Evolutionary conservation across 768 basidiomycete genomes (phyloP).

Genomic region (Boletus huronensis): DNA sequence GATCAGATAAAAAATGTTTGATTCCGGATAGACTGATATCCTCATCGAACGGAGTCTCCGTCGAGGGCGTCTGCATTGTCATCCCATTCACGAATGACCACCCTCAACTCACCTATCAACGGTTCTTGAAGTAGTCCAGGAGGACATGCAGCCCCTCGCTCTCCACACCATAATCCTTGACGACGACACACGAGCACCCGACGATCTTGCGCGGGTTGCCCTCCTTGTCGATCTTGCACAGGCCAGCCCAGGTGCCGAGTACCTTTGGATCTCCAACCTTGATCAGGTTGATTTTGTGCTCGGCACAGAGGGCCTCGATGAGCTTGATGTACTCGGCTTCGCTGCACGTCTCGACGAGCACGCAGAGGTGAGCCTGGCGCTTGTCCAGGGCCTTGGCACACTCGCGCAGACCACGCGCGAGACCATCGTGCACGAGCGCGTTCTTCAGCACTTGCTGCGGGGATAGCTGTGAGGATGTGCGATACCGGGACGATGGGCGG

Average conservation of each 20-base stretch:
- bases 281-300: constrained; percentile 99
- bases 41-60: constrained; percentile 67
- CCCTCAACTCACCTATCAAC: constrained; percentile 45
- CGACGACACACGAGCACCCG: constrained; percentile 90
- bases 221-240: constrained; percentile 99
- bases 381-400: constrained; percentile 98
- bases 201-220: constrained; percentile 97
- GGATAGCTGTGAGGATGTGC: constrained; percentile 3
- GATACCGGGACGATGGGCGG: neutral
- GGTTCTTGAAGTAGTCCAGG: constrained; percentile 95
- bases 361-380: constrained; percentile 97
- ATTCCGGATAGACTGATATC: constrained; percentile 40
- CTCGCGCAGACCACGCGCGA: constrained; percentile 96
- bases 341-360: constrained; percentile 97
- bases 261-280: constrained; percentile 98
- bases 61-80: constrained; percentile 93
- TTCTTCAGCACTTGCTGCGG: constrained; percentile 96
- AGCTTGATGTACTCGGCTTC: constrained; percentile 99
- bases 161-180: constrained; percentile 96
- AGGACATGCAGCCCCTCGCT: constrained; percentile 93
- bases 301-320: constrained; percentile 98
- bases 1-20: constrained; percentile 54
- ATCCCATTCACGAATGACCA: constrained; percentile 41
- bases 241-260: constrained; percentile 96
- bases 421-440: constrained; percentile 96